Evolutionary conservation across 495 filamentous ascomycete genomes (phyloP).

Genomic region (Podospora bellae-mahoneyi): DNA sequence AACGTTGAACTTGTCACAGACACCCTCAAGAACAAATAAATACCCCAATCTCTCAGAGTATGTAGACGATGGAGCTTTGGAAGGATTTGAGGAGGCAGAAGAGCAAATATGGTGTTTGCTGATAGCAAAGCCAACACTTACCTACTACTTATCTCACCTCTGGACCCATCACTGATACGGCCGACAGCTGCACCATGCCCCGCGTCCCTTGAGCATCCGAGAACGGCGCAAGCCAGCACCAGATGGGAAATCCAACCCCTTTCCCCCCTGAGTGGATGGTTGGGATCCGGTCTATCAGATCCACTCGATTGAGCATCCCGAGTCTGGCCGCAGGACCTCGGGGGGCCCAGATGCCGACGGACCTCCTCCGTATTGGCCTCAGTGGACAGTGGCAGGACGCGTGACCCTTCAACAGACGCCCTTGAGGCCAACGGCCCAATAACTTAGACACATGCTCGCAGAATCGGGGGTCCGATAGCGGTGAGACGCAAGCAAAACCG

Average conservation of each 20-base stretch:
- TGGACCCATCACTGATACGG: constrained; percentile 5
- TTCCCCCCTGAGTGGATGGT: background rate
- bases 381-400: background rate
- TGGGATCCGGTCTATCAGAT: background rate
- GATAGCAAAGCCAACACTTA: background rate
- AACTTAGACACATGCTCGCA: background rate
- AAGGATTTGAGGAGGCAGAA: background rate
- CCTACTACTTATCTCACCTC: background rate
- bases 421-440: background rate
- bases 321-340: background rate
- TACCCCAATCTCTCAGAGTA: background rate
- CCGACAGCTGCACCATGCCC: constrained; percentile 1
- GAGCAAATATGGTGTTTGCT: background rate
- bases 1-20: background rate
- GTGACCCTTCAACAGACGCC: background rate
- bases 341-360: background rate
- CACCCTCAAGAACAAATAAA: background rate
- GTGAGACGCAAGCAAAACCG: background rate
- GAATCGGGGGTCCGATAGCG: background rate
- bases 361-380: too few species aligned
- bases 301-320: background rate
- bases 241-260: background rate
- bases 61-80: background rate
- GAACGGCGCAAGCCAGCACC: constrained; percentile 5
- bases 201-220: constrained; percentile 5